Evolutionary conservation across 768 basidiomycete species (phyloP).

Genomic region (Russula foetens): DNA sequence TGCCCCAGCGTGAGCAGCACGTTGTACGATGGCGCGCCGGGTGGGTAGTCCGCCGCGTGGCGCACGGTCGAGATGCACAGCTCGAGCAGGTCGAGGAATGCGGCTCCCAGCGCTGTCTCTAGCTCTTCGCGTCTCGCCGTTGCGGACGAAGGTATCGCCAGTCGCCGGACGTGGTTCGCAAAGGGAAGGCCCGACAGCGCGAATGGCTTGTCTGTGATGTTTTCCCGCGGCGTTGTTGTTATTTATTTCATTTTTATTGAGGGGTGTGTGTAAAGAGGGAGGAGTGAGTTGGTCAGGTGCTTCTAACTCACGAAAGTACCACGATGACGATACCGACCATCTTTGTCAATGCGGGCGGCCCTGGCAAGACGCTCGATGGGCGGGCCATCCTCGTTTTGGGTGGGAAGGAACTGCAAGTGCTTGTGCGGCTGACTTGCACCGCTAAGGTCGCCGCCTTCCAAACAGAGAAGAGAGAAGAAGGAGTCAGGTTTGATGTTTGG

Average conservation of each 20-base stretch:
- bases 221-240: too few species aligned
- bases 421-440: constrained; percentile 90
- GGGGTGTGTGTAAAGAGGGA: too few species aligned
- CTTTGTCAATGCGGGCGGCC: constrained; percentile 46
- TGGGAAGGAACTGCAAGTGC: constrained; percentile 80
- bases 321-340: constrained; percentile 32
- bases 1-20: constrained; percentile 76
- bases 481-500: background rate
- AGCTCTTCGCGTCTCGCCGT: constrained; percentile 38
- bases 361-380: constrained; percentile 71
- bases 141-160: constrained; percentile 28
- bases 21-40: constrained; percentile 72
- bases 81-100: constrained; percentile 70
- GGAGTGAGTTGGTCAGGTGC: too few species aligned
- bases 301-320: too few species aligned
- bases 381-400: constrained; percentile 50
- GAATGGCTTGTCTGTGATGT: constrained; percentile 69
- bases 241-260: background rate
- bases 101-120: constrained; percentile 44
- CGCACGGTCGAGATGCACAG: constrained; percentile 67
- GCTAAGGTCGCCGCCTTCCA: constrained; percentile 60
- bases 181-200: constrained; percentile 60
- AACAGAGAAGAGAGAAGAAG: too few species aligned
- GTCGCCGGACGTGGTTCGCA: constrained; percentile 68
- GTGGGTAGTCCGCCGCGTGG: constrained; percentile 52